These are phyloP conservation scores for Coemansia sp. DNA, from an alignment of 192 early-diverging fungal species.

Conservation along the genomic window DNA sequence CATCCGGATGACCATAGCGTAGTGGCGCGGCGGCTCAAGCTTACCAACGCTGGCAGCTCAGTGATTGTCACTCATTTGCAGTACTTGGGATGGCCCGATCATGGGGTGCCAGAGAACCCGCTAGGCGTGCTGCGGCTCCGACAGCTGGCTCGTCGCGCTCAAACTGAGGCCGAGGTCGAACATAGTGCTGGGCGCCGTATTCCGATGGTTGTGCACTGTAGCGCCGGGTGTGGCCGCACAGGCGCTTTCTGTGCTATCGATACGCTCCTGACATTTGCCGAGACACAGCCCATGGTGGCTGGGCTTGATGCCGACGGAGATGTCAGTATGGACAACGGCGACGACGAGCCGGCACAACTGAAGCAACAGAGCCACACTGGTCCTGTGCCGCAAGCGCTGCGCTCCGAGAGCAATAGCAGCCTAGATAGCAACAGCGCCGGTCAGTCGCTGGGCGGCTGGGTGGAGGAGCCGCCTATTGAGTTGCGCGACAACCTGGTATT, in stretches of 20 bases:
- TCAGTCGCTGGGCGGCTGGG: constrained; percentile 31
- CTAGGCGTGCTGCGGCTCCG: constrained; percentile 60
- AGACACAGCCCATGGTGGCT: neutral
- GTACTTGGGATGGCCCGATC: constrained; percentile 84
- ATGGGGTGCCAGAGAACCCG: constrained; percentile 64
- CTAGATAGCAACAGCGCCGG: neutral
- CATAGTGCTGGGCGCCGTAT: neutral
- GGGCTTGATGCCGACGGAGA: constrained; percentile 23
- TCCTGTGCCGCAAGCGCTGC: constrained; percentile 38
- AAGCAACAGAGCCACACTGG: constrained; percentile 20
- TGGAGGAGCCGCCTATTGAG: constrained; percentile 29
- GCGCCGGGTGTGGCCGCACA: constrained; percentile 84
- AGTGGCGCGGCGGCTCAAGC: constrained; percentile 57
- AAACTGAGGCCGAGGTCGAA: constrained; percentile 22
- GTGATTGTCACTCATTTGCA: constrained; percentile 68
- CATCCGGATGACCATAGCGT: constrained; percentile 56
- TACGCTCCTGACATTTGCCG: constrained; percentile 26
- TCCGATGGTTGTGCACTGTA: constrained; percentile 83
- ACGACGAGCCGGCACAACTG: neutral
- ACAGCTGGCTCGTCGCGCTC: constrained; percentile 52
- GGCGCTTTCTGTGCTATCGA: constrained; percentile 82
- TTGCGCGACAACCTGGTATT: constrained; percentile 61
- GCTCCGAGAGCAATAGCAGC: constrained; percentile 12
- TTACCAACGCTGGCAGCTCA: constrained; percentile 29
- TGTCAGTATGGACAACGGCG: constrained; percentile 7